These are phyloP conservation scores for Apiospora kogelbergensis DNA, from an alignment of 2,329 filamentous ascomycete species.

Conservation along the genomic window DNA sequence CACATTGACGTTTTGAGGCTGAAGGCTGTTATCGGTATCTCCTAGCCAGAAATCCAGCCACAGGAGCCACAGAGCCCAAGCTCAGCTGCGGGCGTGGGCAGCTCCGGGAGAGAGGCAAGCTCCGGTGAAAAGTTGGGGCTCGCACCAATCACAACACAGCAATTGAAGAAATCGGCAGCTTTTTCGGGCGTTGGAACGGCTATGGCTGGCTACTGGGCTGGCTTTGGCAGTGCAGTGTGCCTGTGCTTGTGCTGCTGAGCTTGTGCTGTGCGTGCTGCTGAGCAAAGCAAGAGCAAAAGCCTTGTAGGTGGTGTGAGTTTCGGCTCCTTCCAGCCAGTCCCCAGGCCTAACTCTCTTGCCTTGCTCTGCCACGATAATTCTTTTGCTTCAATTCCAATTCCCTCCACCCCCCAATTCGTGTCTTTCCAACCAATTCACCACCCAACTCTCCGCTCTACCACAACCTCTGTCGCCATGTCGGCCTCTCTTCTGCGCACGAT, in stretches of 20 bases:
- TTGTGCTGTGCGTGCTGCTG: too few species aligned
- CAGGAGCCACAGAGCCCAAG: background rate
- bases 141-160: background rate
- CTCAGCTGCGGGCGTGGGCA: background rate
- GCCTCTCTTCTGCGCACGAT: slow-evolving; percentile 71
- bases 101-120: background rate
- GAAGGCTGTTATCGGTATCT: background rate
- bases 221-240: too few species aligned
- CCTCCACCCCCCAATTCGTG: slow-evolving; percentile 7
- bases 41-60: background rate
- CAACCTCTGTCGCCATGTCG: slow-evolving; percentile 52
- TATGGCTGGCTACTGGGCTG: background rate
- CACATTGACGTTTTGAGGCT: background rate
- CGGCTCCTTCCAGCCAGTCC: background rate
- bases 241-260: too few species aligned
- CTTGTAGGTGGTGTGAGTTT: background rate
- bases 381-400: slow-evolving; percentile 7
- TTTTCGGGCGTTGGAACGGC: slow-evolving; percentile 4
- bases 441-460: slow-evolving; percentile 14
- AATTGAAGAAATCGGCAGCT: background rate
- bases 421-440: slow-evolving; percentile 14
- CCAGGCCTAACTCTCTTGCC: background rate
- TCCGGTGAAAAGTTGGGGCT: background rate
- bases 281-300: background rate
- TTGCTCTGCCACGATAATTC: slow-evolving; percentile 11